Conservation (phyloP, 1,139 yeast genomes). For the Hyphopichia pseudoburtonii region DNA sequence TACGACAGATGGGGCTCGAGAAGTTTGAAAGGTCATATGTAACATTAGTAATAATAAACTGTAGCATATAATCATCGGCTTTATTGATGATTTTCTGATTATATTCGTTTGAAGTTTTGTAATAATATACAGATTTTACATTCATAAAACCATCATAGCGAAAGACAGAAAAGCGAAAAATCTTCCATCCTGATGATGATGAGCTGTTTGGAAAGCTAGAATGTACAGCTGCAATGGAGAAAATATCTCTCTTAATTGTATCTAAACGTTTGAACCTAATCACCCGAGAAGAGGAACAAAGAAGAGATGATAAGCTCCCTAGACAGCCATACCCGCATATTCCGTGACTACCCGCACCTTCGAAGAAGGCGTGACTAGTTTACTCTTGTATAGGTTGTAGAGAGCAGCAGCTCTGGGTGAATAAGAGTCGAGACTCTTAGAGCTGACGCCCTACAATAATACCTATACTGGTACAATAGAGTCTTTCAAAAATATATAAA, state of each 20-base stretch:
- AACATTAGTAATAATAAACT: neutral
- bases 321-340: slow-evolving; percentile 39
- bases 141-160: neutral
- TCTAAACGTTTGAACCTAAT: slow-evolving; percentile 7
- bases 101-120: neutral
- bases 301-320: slow-evolving; percentile 7
- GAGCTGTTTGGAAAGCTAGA: slow-evolving; percentile 47
- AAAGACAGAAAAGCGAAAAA: neutral
- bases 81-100: neutral
- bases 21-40: slow-evolving; percentile 25
- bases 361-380: slow-evolving; percentile 26
- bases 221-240: slow-evolving; percentile 36
- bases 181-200: neutral
- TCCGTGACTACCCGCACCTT: slow-evolving; percentile 41
- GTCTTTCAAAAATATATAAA: slow-evolving; percentile 13
- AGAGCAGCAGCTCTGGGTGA: slow-evolving; percentile 46
- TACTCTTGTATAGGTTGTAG: slow-evolving; percentile 55
- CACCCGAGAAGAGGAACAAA: slow-evolving; percentile 8
- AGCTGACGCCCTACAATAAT: slow-evolving; percentile 54
- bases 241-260: slow-evolving; percentile 6
- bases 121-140: no score
- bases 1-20: slow-evolving; percentile 45
- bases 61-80: no score
- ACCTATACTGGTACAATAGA: slow-evolving; percentile 52
- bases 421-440: slow-evolving; percentile 15